phyloP scores from a whole-genome alignment of 2,329 filamentous ascomycete genomes.

The Drechslerella dactyloides region DNA sequence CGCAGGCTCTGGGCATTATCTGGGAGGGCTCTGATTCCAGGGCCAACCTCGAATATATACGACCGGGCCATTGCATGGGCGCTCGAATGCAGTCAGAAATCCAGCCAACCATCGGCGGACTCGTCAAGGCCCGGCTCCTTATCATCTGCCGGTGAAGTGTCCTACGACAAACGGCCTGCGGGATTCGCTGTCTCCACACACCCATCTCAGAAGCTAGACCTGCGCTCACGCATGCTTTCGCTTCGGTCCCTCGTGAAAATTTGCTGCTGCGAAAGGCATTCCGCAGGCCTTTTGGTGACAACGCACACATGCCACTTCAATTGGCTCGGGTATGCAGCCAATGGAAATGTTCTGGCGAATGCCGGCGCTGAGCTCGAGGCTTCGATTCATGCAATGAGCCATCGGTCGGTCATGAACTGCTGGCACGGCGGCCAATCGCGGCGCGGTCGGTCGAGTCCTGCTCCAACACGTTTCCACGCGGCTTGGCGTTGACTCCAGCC shows the following conservation, averaged over 20 bases:
- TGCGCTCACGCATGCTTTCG: slow-evolving; percentile 1
- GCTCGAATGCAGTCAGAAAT: neutral
- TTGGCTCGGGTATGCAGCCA: slow-evolving; percentile 50
- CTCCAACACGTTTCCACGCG: slow-evolving; percentile 46
- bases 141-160: slow-evolving; percentile 45
- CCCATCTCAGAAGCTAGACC: neutral
- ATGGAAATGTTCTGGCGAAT: slow-evolving; percentile 20
- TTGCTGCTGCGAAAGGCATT: slow-evolving; percentile 39
- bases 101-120: slow-evolving; percentile 37
- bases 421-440: slow-evolving; percentile 32
- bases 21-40: slow-evolving; percentile 36
- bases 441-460: slow-evolving; percentile 28
- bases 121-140: slow-evolving; percentile 25
- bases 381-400: neutral
- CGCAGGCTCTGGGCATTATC: slow-evolving; percentile 22
- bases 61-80: neutral
- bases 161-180: slow-evolving; percentile 25
- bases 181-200: slow-evolving; percentile 15
- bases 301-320: slow-evolving; percentile 48
- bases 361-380: neutral
- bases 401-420: neutral
- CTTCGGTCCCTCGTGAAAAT: slow-evolving; percentile 47
- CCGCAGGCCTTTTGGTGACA: slow-evolving; percentile 35
- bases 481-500: slow-evolving; percentile 26
- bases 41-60: slow-evolving; percentile 48